Evolutionary conservation across 75 land plant genomes (phyloP).

Genomic region (Cryptomeria japonica): DNA sequence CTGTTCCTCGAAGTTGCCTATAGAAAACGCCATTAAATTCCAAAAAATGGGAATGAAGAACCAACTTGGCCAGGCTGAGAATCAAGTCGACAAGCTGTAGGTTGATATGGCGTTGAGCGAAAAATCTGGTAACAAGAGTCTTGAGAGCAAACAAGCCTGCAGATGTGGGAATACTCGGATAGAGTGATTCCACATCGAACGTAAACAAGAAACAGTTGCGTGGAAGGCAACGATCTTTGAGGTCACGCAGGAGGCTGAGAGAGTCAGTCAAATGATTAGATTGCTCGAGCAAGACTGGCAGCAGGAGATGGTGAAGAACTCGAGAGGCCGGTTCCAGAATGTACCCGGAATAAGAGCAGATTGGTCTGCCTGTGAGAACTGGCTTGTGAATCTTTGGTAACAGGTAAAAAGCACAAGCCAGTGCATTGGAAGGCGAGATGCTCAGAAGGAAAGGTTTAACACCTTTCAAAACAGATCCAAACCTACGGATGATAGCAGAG

Average conservation of each 20-base stretch:
- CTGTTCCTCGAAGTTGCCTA: not conserved
- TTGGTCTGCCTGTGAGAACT: not conserved
- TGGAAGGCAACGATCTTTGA: not conserved
- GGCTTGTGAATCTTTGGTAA: not conserved
- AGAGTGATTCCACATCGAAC: not conserved
- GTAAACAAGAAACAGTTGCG: too few relatives aligned
- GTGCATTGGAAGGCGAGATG: too few relatives aligned
- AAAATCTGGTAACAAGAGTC: rapidly evolving
- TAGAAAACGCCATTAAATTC: not conserved
- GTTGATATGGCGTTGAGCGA: too few relatives aligned
- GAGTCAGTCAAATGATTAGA: not conserved
- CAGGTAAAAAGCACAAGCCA: not conserved
- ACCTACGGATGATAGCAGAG: too few relatives aligned
- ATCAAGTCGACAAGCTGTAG: not conserved
- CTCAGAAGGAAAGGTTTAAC: too few relatives aligned
- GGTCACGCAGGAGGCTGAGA: not conserved
- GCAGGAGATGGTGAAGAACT: not conserved
- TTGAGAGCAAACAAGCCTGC: not conserved
- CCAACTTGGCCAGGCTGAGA: not conserved
- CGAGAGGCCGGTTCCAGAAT: not conserved
- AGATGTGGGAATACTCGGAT: not conserved
- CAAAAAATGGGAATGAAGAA: not conserved
- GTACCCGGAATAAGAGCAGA: not conserved
- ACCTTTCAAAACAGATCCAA: too few relatives aligned
- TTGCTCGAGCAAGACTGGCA: not conserved